These are phyloP conservation scores for Yarrowia galli DNA, from an alignment of 1,139 yeast genomes.

Conservation along the genomic window DNA sequence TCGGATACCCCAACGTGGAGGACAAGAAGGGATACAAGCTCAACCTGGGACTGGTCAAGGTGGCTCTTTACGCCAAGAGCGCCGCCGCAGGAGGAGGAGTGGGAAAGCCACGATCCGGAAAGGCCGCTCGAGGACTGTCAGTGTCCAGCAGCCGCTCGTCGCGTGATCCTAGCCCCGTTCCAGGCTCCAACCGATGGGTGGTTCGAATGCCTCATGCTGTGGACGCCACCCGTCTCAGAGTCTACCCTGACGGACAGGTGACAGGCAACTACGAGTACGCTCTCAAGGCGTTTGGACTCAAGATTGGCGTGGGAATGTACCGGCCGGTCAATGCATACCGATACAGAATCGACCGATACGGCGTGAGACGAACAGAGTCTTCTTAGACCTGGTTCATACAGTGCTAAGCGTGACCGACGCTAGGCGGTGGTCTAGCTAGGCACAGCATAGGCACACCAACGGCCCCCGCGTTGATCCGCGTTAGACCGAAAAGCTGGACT, in stretches of 20 bases:
- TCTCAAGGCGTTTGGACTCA: conserved; percentile 13
- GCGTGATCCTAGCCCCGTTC: background rate
- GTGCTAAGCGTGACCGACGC: no score
- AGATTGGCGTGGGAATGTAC: conserved; percentile 29
- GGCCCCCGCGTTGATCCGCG: no score
- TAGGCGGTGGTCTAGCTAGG: no score
- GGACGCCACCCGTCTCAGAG: conserved; percentile 9
- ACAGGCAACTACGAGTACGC: conserved; percentile 28
- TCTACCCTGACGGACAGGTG: conserved; percentile 24
- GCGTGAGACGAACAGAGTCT: conserved; percentile 8
- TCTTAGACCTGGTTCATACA: background rate
- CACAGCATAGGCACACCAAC: no score
- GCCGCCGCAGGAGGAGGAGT: background rate
- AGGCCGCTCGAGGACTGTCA: background rate
- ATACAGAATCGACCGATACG: conserved; percentile 18
- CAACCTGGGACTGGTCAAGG: conserved; percentile 28
- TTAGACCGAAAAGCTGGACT: background rate
- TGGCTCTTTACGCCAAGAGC: conserved; percentile 9
- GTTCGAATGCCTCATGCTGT: conserved; percentile 23
- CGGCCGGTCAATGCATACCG: conserved; percentile 5
- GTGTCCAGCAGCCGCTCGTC: background rate
- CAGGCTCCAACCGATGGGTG: conserved; percentile 14
- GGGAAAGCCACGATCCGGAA: background rate
- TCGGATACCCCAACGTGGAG: conserved; percentile 27
- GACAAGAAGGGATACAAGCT: conserved; percentile 25